A percentile compares a stretch with the other conserved stretches of the same genome.
These are phyloP conservation scores for Yamadazyma mexicana DNA, from an alignment of 1,139 yeast genomes.

Conservation along the genomic window DNA sequence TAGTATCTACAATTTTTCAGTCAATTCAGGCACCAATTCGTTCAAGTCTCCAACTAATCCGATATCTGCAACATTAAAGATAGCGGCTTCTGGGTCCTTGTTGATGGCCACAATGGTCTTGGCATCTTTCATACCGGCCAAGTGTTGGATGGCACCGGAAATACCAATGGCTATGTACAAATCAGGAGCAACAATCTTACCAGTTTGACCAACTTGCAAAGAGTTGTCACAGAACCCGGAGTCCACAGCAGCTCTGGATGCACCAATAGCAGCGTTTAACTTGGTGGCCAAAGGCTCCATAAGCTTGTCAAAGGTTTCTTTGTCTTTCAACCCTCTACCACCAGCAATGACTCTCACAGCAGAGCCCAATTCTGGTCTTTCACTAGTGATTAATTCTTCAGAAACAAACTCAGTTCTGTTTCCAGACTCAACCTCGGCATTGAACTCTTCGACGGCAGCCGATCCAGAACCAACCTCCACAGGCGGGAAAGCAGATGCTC, in stretches of 20 bases:
- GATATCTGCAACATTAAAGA: conserved; percentile 86
- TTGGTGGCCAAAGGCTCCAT: conserved; percentile 84
- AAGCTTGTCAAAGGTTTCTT: conserved; percentile 78
- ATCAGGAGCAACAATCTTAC: conserved; percentile 96
- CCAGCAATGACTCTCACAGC: conserved; percentile 85
- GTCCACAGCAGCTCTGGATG: conserved; percentile 97
- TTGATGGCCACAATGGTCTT: conserved; percentile 92
- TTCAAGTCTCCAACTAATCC: conserved; percentile 89
- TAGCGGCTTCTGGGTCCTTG: conserved; percentile 92
- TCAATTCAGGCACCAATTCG: conserved; percentile 83
- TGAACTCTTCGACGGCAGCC: conserved; percentile 53
- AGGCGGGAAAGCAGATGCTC: conserved; percentile 83
- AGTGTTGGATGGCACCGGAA: conserved; percentile 96
- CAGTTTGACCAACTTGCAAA: conserved; percentile 98
- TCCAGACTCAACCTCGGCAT: conserved; percentile 30
- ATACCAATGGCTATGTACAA: conserved; percentile 90
- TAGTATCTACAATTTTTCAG: conserved; percentile 54
- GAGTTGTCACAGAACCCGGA: conserved; percentile 95
- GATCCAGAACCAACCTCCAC: conserved; percentile 37
- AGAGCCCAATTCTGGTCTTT: conserved; percentile 88
- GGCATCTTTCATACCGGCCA: conserved; percentile 98
- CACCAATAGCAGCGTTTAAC: conserved; percentile 92
- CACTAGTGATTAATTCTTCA: conserved; percentile 72
- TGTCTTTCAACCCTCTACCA: conserved; percentile 90
- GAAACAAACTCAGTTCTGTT: conserved; percentile 59